Evolutionary conservation across 108 stramenopile genomes (phyloP), one percentile per base, ranked within the genome.

Genomic region (Fistulifera solaris): DNA sequence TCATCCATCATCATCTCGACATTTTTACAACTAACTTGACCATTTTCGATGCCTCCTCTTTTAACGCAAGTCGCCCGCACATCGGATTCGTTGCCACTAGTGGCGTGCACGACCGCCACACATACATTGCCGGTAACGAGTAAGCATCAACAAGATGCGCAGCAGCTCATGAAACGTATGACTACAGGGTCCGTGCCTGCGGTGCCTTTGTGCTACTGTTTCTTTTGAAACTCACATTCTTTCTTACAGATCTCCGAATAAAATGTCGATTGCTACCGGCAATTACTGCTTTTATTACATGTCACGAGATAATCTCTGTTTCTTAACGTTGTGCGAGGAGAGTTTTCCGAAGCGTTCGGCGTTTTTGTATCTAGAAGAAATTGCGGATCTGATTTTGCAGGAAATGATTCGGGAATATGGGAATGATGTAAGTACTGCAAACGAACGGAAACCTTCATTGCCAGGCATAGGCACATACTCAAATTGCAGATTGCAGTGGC

Each of bases 261-360:
- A 77, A 66, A 85, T 89, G 80, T 84, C 80, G 21, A 86, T 85
- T 48, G 72, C 62, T 15, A 76, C 83, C 14, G 75, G 80, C 23
- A 65, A 79, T 56, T 61, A 61, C 10, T 63, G 65, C 19, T 98
- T 96, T 62, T 94, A 94, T 62, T 96, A 94, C 64, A 78, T 96
- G 54, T 64, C 85, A 16, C 80, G 80, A 12, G 82, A 80, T 53
- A 75, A 67, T 40, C 66, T 87, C 1, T 84, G 81, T 45, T 93
- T 85, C 39, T 64, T 93, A 17, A 71, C 85, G 0, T 57, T 89
- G 68, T 81, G 85, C 7, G 81, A 85, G 68, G 62, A 60, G 42
- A 56, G 73, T 43, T 99, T 97, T 75, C 98, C 98, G n/a, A 97
- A 96, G 72, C 81, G 96, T 42, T 61, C 93, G 46, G 91, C 93